Conservation (phyloP, 805 yeast species). For the Yarrowia osloensis region DNA sequence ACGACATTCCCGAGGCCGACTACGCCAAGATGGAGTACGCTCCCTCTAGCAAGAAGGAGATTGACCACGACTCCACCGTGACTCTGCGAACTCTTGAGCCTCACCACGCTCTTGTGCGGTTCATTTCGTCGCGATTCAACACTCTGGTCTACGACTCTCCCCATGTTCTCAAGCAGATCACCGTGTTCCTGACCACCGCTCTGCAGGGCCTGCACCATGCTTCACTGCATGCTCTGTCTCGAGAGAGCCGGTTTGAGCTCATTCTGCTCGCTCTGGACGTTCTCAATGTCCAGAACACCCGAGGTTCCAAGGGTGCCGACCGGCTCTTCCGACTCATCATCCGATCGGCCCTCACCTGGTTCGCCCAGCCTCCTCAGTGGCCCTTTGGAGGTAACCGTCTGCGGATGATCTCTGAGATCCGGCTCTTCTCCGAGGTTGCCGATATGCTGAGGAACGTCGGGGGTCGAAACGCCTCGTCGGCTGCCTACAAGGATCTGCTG, state of each 20-base stretch:
- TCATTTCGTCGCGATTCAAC: constrained; percentile 76
- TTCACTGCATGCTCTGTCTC: constrained; percentile 79
- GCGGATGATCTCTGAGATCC: constrained; percentile 68
- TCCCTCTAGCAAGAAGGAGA: constrained; percentile 69
- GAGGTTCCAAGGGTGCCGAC: constrained; percentile 50
- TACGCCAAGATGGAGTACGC: constrained; percentile 81
- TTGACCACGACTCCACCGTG: constrained; percentile 53
- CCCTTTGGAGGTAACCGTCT: constrained; percentile 85
- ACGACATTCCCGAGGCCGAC: constrained; percentile 62
- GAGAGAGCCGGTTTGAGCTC: constrained; percentile 73
- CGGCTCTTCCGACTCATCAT: constrained; percentile 55
- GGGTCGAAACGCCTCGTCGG: constrained; percentile 13
- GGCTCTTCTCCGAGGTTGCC: constrained; percentile 57
- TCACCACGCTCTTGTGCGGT: constrained; percentile 65
- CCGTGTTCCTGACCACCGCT: constrained; percentile 39
- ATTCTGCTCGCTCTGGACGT: constrained; percentile 68
- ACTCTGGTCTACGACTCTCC: constrained; percentile 73
- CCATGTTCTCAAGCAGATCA: constrained; percentile 57
- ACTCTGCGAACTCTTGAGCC: constrained; percentile 60
- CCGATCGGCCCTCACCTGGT: constrained; percentile 79
- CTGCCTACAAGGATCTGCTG: constrained; percentile 50
- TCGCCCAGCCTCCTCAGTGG: constrained; percentile 58
- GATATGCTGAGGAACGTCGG: constrained; percentile 38
- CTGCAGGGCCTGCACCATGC: constrained; percentile 61
- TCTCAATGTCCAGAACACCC: constrained; percentile 55